Conservation (phyloP, 768 basidiomycete species). For the Suillus brevipes region DNA sequence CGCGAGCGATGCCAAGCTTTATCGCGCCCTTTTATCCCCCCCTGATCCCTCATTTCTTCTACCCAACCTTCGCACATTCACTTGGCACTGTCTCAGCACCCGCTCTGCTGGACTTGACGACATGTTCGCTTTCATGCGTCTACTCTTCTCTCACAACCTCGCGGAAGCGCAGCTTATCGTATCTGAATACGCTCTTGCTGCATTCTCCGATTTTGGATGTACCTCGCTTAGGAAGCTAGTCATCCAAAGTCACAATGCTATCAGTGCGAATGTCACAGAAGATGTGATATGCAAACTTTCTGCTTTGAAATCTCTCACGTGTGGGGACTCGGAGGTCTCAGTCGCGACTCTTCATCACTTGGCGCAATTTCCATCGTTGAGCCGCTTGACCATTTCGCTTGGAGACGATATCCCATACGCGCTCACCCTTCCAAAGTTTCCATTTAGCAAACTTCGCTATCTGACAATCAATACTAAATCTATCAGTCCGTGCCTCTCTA, state of each 20-base stretch:
- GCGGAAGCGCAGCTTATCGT: not conserved
- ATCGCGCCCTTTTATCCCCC: slow-evolving; percentile 16
- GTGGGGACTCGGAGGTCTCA: not conserved
- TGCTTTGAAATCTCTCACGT: not conserved
- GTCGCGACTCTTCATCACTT: not conserved
- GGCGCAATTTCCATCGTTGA: slow-evolving; percentile 3
- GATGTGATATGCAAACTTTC: not conserved
- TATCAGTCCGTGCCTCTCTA: slow-evolving; percentile 1
- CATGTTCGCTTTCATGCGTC: slow-evolving; percentile 25
- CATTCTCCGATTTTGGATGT: not conserved
- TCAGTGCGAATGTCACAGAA: slow-evolving; percentile 1
- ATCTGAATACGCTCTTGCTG: not conserved
- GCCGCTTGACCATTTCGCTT: not conserved
- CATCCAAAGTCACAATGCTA: not conserved
- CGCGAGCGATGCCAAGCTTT: slow-evolving; percentile 25
- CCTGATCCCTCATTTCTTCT: slow-evolving; percentile 19
- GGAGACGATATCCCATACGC: not conserved
- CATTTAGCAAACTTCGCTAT: slow-evolving; percentile 5
- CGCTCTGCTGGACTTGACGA: slow-evolving; percentile 16
- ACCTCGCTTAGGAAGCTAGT: slow-evolving; percentile 1
- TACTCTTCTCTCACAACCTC: slow-evolving; percentile 20
- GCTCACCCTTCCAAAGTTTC: not conserved
- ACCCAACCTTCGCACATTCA: slow-evolving; percentile 29
- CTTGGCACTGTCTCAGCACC: slow-evolving; percentile 11
- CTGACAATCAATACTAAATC: slow-evolving; percentile 2